Conservation (phyloP, 2,329 filamentous ascomycete species). For the Aspergillus pseudotamarii region DNA sequence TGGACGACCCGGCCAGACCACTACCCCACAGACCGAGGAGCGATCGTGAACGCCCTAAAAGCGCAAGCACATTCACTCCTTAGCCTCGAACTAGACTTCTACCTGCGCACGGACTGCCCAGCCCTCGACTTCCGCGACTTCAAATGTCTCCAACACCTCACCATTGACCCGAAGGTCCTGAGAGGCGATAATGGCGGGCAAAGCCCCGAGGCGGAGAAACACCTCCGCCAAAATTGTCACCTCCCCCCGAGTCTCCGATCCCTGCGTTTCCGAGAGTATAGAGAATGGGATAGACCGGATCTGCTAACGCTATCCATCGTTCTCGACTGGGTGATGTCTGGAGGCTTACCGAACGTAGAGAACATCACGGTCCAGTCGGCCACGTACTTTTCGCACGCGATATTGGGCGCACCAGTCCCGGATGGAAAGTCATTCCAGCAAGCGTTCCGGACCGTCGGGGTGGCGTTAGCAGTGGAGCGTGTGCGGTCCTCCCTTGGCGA, state of each 20-base stretch:
- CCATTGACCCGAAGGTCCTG: constrained; percentile 3
- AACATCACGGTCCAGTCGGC: background rate
- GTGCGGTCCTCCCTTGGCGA: background rate
- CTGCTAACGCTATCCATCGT: background rate
- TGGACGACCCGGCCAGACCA: background rate
- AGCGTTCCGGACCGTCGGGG: background rate
- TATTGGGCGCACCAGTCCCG: background rate
- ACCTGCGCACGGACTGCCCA: background rate
- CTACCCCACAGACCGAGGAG: background rate
- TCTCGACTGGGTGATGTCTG: background rate
- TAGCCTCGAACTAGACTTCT: constrained; percentile 8
- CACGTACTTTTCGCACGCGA: background rate
- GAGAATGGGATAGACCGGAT: background rate
- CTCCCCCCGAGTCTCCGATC: background rate
- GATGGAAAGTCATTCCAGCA: background rate
- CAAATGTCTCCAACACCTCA: constrained; percentile 4
- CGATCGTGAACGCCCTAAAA: background rate
- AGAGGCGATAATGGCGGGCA: background rate
- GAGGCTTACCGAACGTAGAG: background rate
- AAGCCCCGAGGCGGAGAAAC: background rate
- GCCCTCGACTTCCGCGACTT: constrained; percentile 5
- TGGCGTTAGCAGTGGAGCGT: background rate
- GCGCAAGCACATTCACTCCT: constrained; percentile 1
- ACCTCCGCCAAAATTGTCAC: background rate
- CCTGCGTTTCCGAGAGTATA: background rate